phyloP scores from a whole-genome alignment of 2,329 filamentous ascomycete genomes.

The Fusarium sp. region DNA sequence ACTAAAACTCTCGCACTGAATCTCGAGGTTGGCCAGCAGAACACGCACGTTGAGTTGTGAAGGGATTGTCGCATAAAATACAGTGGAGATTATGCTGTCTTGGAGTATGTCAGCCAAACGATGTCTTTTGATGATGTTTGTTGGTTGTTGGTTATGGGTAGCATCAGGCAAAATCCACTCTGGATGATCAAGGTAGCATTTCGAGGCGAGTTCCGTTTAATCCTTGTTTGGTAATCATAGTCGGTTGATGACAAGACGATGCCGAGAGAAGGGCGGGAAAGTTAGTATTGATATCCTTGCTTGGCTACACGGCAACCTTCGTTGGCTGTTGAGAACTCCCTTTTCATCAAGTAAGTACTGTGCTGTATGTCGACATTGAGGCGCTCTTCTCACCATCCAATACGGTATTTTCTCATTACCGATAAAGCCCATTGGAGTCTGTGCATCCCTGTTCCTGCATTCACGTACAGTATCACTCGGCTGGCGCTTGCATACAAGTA shows the following conservation, averaged over 20 bases:
- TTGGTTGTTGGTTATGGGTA: neutral
- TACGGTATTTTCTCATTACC: neutral
- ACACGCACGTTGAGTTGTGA: neutral
- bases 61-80: neutral
- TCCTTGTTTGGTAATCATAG: neutral
- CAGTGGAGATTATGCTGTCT: neutral
- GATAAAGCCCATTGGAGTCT: neutral
- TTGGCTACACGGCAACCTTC: neutral
- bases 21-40: neutral
- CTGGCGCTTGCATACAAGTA: neutral
- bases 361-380: neutral
- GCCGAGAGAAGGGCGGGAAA: neutral
- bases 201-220: neutral
- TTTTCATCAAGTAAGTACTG: neutral
- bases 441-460: conserved; percentile 17
- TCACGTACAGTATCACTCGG: neutral
- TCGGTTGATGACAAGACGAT: neutral
- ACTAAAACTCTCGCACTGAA: conserved; percentile 12
- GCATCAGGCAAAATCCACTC: neutral
- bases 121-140: neutral
- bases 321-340: neutral
- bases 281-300: neutral
- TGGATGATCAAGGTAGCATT: conserved; percentile 12
- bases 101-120: neutral
- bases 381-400: neutral